phyloP scores from a whole-genome alignment of 441 rosid species.

The Arabidopsis lyrata region DNA sequence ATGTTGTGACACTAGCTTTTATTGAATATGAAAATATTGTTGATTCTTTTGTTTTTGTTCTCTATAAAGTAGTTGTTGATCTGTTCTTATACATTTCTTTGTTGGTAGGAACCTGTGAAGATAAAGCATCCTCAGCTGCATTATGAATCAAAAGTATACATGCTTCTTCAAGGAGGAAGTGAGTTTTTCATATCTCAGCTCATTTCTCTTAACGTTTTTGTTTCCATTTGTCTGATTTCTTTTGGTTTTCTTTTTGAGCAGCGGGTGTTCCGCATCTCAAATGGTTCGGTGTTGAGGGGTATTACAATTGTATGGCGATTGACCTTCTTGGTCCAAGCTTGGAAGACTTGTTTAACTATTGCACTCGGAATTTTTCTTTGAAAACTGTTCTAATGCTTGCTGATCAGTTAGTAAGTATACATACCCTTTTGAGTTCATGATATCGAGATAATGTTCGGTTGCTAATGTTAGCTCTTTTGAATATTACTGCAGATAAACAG shows the following conservation, averaged over 20 bases:
- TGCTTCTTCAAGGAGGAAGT: constrained; percentile 80
- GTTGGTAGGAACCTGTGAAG: constrained; percentile 60
- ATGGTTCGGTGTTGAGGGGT: constrained; percentile 73
- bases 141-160: constrained; percentile 71
- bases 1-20: not conserved
- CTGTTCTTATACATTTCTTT: not conserved
- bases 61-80: not conserved
- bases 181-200: constrained; percentile 36
- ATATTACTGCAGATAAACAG: constrained; percentile 55
- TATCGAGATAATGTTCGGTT: not conserved
- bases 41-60: not conserved
- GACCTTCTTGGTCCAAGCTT: constrained; percentile 81
- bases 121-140: constrained; percentile 76
- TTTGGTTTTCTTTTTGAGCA: constrained; percentile 29
- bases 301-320: constrained; percentile 69
- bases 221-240: not conserved
- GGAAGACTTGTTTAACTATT: constrained; percentile 73
- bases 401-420: constrained; percentile 70
- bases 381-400: constrained; percentile 76
- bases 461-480: constrained; percentile 1
- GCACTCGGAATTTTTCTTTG: constrained; percentile 60
- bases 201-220: not conserved
- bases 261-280: constrained; percentile 71
- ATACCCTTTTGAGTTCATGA: not conserved
- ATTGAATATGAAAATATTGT: not conserved